Evolutionary conservation across 1,284 basidiomycete species (phyloP), one percentile per base, ranked within the genome.

Genomic region (Athelia psychrophila): DNA sequence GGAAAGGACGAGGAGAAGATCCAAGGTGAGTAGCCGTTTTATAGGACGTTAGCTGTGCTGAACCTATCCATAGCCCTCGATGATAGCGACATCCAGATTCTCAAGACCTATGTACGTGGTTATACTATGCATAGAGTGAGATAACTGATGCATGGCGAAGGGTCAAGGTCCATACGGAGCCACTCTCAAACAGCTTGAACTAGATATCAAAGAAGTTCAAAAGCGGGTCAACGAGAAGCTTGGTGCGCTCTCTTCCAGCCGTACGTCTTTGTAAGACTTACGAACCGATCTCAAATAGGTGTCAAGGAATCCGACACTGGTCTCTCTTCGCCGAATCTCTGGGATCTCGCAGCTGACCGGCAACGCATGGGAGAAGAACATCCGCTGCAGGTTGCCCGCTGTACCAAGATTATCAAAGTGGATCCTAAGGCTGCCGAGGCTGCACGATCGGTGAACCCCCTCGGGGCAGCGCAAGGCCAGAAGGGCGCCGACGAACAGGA

Each of bases 271-370:
- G 27, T 30, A 13, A 5, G 5, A 30, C 13, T 13, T 48, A 15
- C 54, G 60, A 49, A 63, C 48, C 38, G 1, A 42, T 23, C 6
- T 19, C 30, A 18, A 20, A 2, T 53, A 87, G 90, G 93, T 56
- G 93, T 99, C 57, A 97, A 98, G 80, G 97, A 99, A 71, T 95
- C 91, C 3, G 97, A 99, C 71, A 99, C 97, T 12, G 97, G 97
- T 55, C 83, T 99, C 40, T 95, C 97, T 2, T 87, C 94, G 18
- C 95, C 96, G 13, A 98, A 99, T 67, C 78, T 99, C 15, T 98
- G 95, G 95, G 95, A 98, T 72, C 83, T 93, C 51, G 79, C 86
- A 49, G 91, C 92, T 19, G 93, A 96, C 69, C 80, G 87, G 60
- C 88, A 91, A 60, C 83, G 96, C 47, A 95, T 96, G 89, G 80